Evolutionary conservation across 768 basidiomycete genomes (phyloP), one percentile per base, ranked within the genome.

Genomic region (Boletus pseudopeckii): DNA sequence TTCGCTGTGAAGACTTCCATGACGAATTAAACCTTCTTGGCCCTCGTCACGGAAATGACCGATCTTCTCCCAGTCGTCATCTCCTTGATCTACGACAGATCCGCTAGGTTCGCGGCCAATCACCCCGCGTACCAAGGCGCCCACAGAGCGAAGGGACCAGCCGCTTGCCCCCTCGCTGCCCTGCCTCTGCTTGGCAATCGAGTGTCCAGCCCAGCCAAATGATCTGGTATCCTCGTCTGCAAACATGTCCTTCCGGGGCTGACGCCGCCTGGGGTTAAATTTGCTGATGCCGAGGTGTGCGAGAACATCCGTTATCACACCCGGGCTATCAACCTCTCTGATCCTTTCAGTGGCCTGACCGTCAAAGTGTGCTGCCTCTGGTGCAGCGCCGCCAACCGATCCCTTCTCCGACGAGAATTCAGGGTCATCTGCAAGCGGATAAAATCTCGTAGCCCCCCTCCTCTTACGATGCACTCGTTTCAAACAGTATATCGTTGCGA

Each of bases 221-320:
- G 81, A 77, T 9, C 76, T 74, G 2, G 77, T 74, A 60, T 90
- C 89, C 68, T 90, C 89, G 50, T 92, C 88, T 4, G 82, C 86
- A 33, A 90, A 78, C 80, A 91, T 90, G 64, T 91, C 87, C 30
- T 79, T 76, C 30, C 88, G 76, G 50, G 68, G 70, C 9, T 50
- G 62, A 28, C 6, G 50, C 17, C 48, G n/a, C 9, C 7, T 36
- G 15, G 48, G 51, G 11, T 46, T 50, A 51, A 44, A 47, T 47
- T 50, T 66, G 22, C 37, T 50, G 52, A 70, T 41, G 32, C 69
- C 63, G n/a, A 72, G 45, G 22, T 46, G 50, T 45, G 60, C 45
- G n/a, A 72, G 55, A 43, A 66, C 28, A 32, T 50, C 59, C 8
- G 40, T 54, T 18, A 71, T 37, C n/a, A 50, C 38, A 6, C 53